Conservation (phyloP, 2,329 filamentous ascomycete species). For the Xylariaceae sp. region DNA sequence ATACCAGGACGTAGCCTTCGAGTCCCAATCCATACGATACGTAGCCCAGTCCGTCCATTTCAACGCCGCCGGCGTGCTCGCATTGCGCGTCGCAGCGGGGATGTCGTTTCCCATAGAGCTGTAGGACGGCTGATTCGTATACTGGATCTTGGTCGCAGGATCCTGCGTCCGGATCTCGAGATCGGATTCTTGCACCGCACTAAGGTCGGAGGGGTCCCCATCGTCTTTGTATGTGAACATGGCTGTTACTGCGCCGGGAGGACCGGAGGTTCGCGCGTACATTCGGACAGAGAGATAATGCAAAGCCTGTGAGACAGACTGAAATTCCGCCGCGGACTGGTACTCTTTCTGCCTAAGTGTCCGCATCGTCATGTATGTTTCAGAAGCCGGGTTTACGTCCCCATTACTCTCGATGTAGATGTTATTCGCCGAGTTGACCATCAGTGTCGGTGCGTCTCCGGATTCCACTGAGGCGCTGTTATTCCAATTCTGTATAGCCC, state of each 20-base stretch:
- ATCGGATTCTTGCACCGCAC: conserved; percentile 47
- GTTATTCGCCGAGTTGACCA: conserved; percentile 39
- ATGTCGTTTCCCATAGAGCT: conserved; percentile 42
- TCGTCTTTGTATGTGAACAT: conserved; percentile 49
- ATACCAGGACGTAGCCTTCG: conserved; percentile 51
- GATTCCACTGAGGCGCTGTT: conserved; percentile 27
- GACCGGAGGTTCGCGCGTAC: conserved; percentile 47
- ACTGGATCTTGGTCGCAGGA: conserved; percentile 43
- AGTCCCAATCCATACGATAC: conserved; percentile 58
- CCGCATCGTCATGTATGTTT: conserved; percentile 46
- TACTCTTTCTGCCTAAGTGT: conserved; percentile 41
- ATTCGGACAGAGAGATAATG: conserved; percentile 45
- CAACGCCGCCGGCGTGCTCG: conserved; percentile 40
- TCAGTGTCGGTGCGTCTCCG: conserved; percentile 32
- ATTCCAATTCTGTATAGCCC: conserved; percentile 36
- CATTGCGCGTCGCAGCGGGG: conserved; percentile 44
- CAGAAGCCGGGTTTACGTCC: conserved; percentile 32
- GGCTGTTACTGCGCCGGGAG: conserved; percentile 47
- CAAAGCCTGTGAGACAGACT: conserved; percentile 35
- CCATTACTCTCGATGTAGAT: conserved; percentile 43
- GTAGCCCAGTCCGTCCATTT: conserved; percentile 54
- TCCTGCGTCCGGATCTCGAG: conserved; percentile 50
- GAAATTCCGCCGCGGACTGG: conserved; percentile 47
- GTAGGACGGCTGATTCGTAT: conserved; percentile 58
- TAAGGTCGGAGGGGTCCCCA: conserved; percentile 32